Percentiles rank a stretch among this genome's conserved stretches.
Evolutionary conservation across 371 early-diverging fungal genomes (phyloP).

Genomic region (Mortierella sp.): DNA sequence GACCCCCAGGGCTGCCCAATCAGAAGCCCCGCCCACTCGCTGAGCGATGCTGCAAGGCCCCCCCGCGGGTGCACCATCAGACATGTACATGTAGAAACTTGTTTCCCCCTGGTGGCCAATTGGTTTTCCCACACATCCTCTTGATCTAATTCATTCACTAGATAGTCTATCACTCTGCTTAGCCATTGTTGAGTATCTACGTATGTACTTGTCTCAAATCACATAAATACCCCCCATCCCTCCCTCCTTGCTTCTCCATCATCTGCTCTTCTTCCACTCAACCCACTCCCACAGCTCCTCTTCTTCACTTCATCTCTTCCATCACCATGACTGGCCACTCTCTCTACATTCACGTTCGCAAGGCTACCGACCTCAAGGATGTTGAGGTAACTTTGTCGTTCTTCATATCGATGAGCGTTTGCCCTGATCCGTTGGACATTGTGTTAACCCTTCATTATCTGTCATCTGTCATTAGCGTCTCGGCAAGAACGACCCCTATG

Average conservation of each 20-base stretch:
- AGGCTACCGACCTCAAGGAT: slow-evolving; percentile 25
- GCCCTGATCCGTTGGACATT: too few relatives aligned
- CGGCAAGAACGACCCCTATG: slow-evolving; percentile 53
- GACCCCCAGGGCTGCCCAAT: too few relatives aligned
- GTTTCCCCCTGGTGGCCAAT: background rate
- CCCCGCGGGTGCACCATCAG: background rate
- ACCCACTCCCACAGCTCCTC: background rate
- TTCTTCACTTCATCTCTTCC: slow-evolving; percentile 5
- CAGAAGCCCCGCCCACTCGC: too few relatives aligned
- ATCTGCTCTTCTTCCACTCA: background rate
- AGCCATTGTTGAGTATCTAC: background rate
- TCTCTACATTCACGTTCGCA: slow-evolving; percentile 21
- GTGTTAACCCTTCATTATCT: too few relatives aligned
- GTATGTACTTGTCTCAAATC: too few relatives aligned
- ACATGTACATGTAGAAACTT: background rate
- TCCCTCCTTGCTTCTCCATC: background rate
- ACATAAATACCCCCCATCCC: background rate
- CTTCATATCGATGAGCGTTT: too few relatives aligned
- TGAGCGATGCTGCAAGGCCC: too few relatives aligned
- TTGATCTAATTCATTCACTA: background rate
- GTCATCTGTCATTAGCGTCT: slow-evolving; percentile 6
- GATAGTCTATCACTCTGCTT: background rate
- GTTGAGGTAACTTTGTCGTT: slow-evolving; percentile 34
- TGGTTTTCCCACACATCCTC: slow-evolving; percentile 1
- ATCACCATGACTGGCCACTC: slow-evolving; percentile 18